A percentile compares a stretch with the other conserved stretches of the same genome.
These are phyloP conservation scores for Infundibulicybe gibba DNA, from an alignment of 768 basidiomycete species.

Conservation along the genomic window DNA sequence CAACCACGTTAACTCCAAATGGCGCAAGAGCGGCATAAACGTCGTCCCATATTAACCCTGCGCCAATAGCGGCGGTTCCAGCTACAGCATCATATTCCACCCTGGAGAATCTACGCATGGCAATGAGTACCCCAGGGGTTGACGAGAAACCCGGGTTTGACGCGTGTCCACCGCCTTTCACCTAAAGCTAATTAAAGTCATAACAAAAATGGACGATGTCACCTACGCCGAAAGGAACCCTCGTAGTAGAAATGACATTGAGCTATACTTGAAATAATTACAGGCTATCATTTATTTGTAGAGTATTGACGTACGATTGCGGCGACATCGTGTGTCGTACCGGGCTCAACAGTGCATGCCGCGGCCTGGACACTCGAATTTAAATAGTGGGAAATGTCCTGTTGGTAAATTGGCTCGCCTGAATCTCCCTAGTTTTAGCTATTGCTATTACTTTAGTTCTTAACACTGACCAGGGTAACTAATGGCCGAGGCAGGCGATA, in stretches of 20 bases:
- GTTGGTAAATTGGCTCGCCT: not conserved
- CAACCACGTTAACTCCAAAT: slow-evolving; percentile 28
- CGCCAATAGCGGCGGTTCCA: not conserved
- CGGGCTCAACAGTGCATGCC: not conserved
- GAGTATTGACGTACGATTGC: not conserved
- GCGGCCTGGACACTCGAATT: not conserved
- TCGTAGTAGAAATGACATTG: not conserved
- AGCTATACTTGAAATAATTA: too few relatives aligned
- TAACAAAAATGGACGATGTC: too few relatives aligned
- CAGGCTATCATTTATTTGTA: too few relatives aligned
- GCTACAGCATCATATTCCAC: not conserved
- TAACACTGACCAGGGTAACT: too few relatives aligned
- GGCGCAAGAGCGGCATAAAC: not conserved
- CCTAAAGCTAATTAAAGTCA: not conserved
- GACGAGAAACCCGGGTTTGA: not conserved
- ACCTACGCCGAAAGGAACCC: not conserved
- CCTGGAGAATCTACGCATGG: not conserved
- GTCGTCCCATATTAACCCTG: not conserved
- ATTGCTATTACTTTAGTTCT: too few relatives aligned
- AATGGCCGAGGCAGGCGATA: too few relatives aligned
- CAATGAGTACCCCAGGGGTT: not conserved
- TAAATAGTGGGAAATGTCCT: not conserved
- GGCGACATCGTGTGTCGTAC: not conserved
- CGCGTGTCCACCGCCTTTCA: not conserved
- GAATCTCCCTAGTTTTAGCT: too few relatives aligned